Conservation (phyloP, 495 filamentous ascomycete genomes). For the Lichina pygmaea region DNA sequence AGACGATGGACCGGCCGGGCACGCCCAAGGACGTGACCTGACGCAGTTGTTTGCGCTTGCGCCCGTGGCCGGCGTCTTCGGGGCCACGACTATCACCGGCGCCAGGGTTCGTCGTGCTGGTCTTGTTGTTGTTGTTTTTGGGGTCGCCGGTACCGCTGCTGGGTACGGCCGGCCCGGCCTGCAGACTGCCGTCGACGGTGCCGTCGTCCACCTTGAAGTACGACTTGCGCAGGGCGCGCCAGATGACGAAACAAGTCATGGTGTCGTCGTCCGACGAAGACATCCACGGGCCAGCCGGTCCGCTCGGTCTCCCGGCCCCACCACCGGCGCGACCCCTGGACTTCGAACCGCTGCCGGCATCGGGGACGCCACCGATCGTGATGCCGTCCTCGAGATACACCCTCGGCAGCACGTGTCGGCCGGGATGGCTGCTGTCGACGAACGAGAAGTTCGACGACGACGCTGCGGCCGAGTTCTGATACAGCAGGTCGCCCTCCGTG, state of each 20-base stretch:
- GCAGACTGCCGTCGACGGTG: neutral
- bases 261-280: slow-evolving; percentile 36
- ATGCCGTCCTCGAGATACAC: slow-evolving; percentile 37
- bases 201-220: slow-evolving; percentile 26
- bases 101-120: slow-evolving; percentile 11
- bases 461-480: slow-evolving; percentile 28
- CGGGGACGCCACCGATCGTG: slow-evolving; percentile 12
- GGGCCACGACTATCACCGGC: neutral
- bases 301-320: too few relatives aligned
- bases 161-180: too few relatives aligned
- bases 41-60: slow-evolving; percentile 10
- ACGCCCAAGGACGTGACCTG: slow-evolving; percentile 28
- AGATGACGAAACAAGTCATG: slow-evolving; percentile 46
- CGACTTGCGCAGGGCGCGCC: slow-evolving; percentile 33
- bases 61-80: slow-evolving; percentile 11
- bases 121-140: slow-evolving; percentile 16
- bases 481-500: slow-evolving; percentile 39
- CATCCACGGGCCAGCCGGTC: neutral
- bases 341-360: too few relatives aligned
- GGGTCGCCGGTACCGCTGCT: too few relatives aligned
- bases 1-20: slow-evolving; percentile 39
- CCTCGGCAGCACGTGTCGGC: slow-evolving; percentile 33
- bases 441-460: neutral
- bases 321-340: too few relatives aligned
- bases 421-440: slow-evolving; percentile 40